Evolutionary conservation across 495 filamentous ascomycete species (phyloP), one percentile per base, ranked within the genome.

Genomic region (Chaetomium cochliodes): DNA sequence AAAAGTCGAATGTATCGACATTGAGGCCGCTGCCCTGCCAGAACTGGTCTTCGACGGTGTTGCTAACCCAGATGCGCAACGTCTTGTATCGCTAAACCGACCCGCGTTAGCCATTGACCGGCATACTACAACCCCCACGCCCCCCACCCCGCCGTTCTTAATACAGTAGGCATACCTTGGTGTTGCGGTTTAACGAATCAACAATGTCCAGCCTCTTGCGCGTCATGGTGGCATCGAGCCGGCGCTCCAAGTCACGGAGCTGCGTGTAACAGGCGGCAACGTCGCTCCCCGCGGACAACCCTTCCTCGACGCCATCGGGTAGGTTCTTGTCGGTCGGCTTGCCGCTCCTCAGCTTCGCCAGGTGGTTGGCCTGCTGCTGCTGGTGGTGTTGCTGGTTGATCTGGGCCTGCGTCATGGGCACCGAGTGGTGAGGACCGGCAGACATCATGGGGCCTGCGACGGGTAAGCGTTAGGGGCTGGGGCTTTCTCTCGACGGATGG

Each of bases 321-420:
- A 99, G 87, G 65, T 88, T 92, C 82, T 90, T 96, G 76, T 99
- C 96, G 30, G 92, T 97, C 8, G 96, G 96, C 74, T 92, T 94
- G 68, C 85, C 85, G 65, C 89, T 89, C 57, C 90, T 85, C 53
- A 92, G 86, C 70, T 92, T 90, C 16, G 89, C 88, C 37, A 81
- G 77, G 64, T 92, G 88, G 65, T 80, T 84, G 50, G 82, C 85
- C 52, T 82, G 76, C 51, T 79, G 73, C 58, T 82, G 81, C 47
- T 78, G 72, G 44, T 81, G 79, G 58, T 86, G 84, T 70, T 88
- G 84, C 62, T 83, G 80, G 50, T 82, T 82, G 67, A 87, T 63
- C 50, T 80, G 79, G 15, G 79, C 76, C 60, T 82, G 80, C 69
- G 86, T 81, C 82, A 88, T 87, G 39, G 86, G 85, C 41, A 84